phyloP scores from a whole-genome alignment of 2,329 filamentous ascomycete species.

The Diaporthe eres region DNA sequence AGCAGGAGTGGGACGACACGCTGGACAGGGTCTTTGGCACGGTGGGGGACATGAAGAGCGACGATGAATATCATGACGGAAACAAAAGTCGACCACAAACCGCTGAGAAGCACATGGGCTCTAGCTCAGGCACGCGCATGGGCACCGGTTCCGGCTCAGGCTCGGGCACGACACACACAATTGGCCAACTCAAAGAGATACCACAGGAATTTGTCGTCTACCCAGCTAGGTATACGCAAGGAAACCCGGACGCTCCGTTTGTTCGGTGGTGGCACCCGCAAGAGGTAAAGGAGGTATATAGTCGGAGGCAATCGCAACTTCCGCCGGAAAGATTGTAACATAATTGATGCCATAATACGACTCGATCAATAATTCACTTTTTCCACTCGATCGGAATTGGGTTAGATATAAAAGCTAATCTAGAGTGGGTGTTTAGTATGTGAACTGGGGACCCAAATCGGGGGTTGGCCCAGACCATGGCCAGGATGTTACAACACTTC shows the following conservation, averaged over 20 bases:
- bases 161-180: not conserved
- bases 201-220: not conserved
- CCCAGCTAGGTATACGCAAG: not conserved
- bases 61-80: constrained; percentile 1
- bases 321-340: constrained; percentile 4
- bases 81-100: not conserved
- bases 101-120: not conserved
- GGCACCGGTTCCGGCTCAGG: not conserved
- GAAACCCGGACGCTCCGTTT: not conserved
- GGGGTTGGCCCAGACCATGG: too few species aligned
- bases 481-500: too few species aligned
- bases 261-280: constrained; percentile 24
- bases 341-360: not conserved
- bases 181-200: not conserved
- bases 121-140: not conserved
- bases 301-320: constrained; percentile 19
- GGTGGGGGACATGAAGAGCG: not conserved
- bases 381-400: not conserved
- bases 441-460: too few species aligned
- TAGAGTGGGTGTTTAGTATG: too few species aligned
- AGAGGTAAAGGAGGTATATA: constrained; percentile 25
- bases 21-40: constrained; percentile 25
- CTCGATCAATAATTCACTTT: too few species aligned
- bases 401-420: too few species aligned
- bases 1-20: constrained; percentile 33